phyloP scores from a whole-genome alignment of 768 basidiomycete genomes.

The Dioszegia hungarica region DNA sequence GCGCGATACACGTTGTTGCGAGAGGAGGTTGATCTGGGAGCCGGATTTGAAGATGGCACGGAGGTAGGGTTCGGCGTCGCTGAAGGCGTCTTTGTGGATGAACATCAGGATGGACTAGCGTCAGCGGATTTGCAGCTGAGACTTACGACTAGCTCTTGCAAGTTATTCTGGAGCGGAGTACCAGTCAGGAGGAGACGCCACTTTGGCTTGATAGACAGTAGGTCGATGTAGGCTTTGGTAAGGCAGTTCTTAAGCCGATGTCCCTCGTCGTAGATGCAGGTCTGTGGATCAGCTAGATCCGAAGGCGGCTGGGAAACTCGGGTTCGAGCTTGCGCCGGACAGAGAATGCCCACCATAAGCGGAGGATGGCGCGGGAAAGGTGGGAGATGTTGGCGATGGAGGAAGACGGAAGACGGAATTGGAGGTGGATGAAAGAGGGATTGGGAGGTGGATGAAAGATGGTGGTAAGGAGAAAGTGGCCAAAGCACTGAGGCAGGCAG shows the following conservation, averaged over 20 bases:
- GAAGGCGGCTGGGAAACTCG: no score
- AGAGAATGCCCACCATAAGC: no score
- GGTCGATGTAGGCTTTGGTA: slow-evolving; percentile 87
- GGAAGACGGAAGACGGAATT: no score
- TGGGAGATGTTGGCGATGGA: no score
- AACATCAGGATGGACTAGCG: slow-evolving; percentile 91
- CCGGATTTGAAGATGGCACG: slow-evolving; percentile 90
- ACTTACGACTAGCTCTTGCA: slow-evolving; percentile 54
- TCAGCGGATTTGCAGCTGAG: background rate
- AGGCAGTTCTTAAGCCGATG: slow-evolving; percentile 96
- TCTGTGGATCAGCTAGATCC: slow-evolving; percentile 59
- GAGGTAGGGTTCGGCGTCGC: slow-evolving; percentile 66
- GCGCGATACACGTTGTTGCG: slow-evolving; percentile 84
- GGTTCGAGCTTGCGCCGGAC: no score
- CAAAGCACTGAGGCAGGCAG: no score
- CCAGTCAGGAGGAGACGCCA: slow-evolving; percentile 94
- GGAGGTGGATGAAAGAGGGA: no score
- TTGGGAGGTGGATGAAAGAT: no score
- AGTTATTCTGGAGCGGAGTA: slow-evolving; percentile 72
- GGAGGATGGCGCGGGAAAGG: no score
- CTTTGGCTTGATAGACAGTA: slow-evolving; percentile 74
- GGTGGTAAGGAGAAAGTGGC: no score
- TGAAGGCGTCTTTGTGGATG: slow-evolving; percentile 87
- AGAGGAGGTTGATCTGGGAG: slow-evolving; percentile 83
- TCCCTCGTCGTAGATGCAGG: slow-evolving; percentile 92